Percentiles rank a stretch among this genome's conserved stretches.
Evolutionary conservation across 345 rosid species (phyloP).

Genomic region (Gossypium bickii): DNA sequence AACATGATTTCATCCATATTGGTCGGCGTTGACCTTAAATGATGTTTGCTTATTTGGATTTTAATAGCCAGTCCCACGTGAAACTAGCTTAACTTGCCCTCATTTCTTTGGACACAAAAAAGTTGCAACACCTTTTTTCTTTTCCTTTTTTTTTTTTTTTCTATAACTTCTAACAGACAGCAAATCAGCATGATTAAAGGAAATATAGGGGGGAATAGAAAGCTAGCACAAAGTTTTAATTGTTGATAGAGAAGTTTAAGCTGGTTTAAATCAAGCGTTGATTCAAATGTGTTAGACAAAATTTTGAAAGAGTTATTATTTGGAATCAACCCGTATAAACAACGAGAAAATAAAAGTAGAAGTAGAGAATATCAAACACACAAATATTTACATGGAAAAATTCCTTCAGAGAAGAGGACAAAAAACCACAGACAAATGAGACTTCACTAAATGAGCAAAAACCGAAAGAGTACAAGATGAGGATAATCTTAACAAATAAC

Average conservation of each 20-base stretch:
- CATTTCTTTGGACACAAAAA: background rate
- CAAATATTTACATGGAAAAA: too few relatives aligned
- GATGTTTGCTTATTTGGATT: background rate
- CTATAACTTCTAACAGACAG: background rate
- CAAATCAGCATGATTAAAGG: background rate
- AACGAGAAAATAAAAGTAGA: too few relatives aligned
- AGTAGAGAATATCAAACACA: too few relatives aligned
- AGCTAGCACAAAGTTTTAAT: background rate
- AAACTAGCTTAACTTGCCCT: background rate
- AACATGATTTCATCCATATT: background rate
- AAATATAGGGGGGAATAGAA: background rate
- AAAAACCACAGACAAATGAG: too few relatives aligned
- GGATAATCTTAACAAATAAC: too few relatives aligned
- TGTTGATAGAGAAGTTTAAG: background rate
- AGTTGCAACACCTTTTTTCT: background rate
- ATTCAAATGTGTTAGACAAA: too few relatives aligned
- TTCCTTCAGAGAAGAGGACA: too few relatives aligned
- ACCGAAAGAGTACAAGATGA: too few relatives aligned
- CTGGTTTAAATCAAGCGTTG: background rate
- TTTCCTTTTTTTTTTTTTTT: background rate
- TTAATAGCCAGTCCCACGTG: background rate
- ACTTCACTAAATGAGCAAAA: too few relatives aligned
- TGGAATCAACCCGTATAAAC: too few relatives aligned
- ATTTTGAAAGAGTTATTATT: too few relatives aligned
- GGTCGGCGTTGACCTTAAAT: constrained; percentile 11